Evolutionary conservation across 2,329 filamentous ascomycete species (phyloP), one percentile per base, ranked within the genome.

Genomic region (Colletotrichum eleusines): DNA sequence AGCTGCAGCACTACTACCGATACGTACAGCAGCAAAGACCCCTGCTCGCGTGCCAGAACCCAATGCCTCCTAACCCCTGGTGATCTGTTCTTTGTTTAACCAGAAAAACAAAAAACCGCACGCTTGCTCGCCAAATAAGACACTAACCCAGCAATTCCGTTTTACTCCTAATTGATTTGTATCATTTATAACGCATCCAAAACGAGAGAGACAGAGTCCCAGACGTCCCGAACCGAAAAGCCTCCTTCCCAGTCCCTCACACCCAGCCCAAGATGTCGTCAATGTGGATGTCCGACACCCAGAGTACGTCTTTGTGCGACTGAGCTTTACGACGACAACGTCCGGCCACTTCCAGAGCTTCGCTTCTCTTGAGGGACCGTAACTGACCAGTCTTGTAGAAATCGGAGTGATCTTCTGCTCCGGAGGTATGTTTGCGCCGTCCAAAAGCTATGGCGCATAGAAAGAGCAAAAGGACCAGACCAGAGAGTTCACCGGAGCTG

Each of bases 361-460:
- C 35, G 48, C 54, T 61, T 18, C 23, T 28, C 31, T 42, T 61
- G 58, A 31, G 48, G 44, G 57, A 63, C 20, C 18, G 16, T 58
- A 63, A 74, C 81, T 84, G 69, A 84, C 78, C 65, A 70, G 3
- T 44, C 68, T n/a, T 59, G 76, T 78, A 98, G 96, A 99, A 83
- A 92, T 98, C 78, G 96, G 96, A 76, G 95, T 98, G 73, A 94
- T 95, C 80, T 99, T 99, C 86, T 98, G 96, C 88, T 96, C 94
- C 79, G 95, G 94, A 78, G 95, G 95, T 97, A 91, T 76, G 93
- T 92, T 81, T 76, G 75, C 75, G 73, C 75, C 44, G 64, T 64
- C 38, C 61, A 31, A 50, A 38, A 71, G 65, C 68, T 72, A 66
- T 57, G 75, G 74, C 74, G 75, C 73, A 77, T 74, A 68, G 44